Base-by-base conservation (phyloP, 768 basidiomycete species). In the Boletus rubropictus region DNA sequence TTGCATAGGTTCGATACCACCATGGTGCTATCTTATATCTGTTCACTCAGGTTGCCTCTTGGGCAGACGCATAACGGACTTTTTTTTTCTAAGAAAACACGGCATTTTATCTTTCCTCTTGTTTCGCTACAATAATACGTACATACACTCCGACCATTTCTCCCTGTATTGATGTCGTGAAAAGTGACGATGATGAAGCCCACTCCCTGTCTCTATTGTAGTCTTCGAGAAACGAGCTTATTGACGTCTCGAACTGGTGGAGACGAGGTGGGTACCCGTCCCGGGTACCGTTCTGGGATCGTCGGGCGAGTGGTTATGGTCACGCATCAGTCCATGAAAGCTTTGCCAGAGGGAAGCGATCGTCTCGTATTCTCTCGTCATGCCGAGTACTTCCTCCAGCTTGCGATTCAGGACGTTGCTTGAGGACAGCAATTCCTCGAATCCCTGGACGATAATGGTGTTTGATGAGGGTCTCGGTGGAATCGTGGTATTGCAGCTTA, bases 351-450 rank as follows among this genome's bases (percentile, higher is more conserved):
- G 72, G 3, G 79, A 74, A 3, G 92, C 89, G 34, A 94, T 89
- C 3, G 86, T 92, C 42, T 86, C 80, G 63, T 95, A 93, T 72
- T 94, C 93, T 48, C 82, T 83, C 5, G 93, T 92, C 80, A 95
- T 94, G 9, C 89, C 89, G 21, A 86, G 70, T 2, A 93, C 90
- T 62, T 96, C 91, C 66, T 97, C 93, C 15, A 95, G 76, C 61
- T 91, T 93, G 52, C 92, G 81, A 63, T 95, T 95, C 18, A 93
- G 70, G 22, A 78, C 79, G 59, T 97, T 97, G 49, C 86, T 84
- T 8, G 87, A 82, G 4, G 84, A 84, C 15, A 97, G 70, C 4
- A 95, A 65, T 51, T 92, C 88, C 60, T 95, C 93, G 59, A 95
- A 95, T 17, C 84, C 87, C 92, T 88, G 57, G n/a, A 46, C 22